A percentile compares a stretch with the other conserved stretches of the same genome.
These are phyloP conservation scores for Ramichloridium luteum DNA, from an alignment of 2,329 filamentous ascomycete species.

Conservation along the genomic window DNA sequence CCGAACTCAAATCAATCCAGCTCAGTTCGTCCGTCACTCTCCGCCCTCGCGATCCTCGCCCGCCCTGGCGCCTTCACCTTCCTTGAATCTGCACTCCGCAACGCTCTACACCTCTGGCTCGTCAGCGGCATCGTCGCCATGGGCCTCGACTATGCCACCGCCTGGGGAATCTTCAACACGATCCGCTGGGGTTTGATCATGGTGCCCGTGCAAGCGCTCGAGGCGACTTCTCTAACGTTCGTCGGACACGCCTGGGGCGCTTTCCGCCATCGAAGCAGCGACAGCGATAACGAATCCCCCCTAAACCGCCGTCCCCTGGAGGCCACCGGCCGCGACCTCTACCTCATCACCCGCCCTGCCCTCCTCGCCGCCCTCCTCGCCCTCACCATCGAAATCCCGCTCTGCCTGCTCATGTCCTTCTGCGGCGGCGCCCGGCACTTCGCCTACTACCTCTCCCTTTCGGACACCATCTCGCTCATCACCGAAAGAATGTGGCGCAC, in stretches of 20 bases:
- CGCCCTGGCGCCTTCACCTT: conserved; percentile 50
- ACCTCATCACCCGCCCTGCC: conserved; percentile 40
- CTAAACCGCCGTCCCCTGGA: conserved; percentile 8
- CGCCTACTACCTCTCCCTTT: conserved; percentile 49
- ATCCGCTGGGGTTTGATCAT: conserved; percentile 65
- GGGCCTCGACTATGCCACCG: conserved; percentile 53
- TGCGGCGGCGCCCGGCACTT: conserved; percentile 49
- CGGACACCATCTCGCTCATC: conserved; percentile 45
- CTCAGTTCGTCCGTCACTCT: conserved; percentile 26
- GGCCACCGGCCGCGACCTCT: conserved; percentile 11
- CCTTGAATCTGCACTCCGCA: conserved; percentile 52
- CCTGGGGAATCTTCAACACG: conserved; percentile 62
- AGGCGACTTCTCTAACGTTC: conserved; percentile 53
- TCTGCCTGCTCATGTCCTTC: conserved; percentile 49
- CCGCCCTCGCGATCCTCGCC: conserved; percentile 39
- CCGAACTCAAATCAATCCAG: background rate
- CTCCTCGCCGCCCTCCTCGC: conserved; percentile 42
- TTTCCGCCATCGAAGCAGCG: conserved; percentile 28
- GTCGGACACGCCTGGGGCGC: conserved; percentile 55
- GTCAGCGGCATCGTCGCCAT: conserved; percentile 52
- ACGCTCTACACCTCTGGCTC: conserved; percentile 60
- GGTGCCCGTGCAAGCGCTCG: conserved; percentile 56
- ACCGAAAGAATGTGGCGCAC: conserved; percentile 53
- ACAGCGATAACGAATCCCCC: conserved; percentile 17
- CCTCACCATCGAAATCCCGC: conserved; percentile 46